These are phyloP conservation scores for Talaromyces wortmannii DNA, from an alignment of 495 filamentous ascomycete species.

Conservation along the genomic window DNA sequence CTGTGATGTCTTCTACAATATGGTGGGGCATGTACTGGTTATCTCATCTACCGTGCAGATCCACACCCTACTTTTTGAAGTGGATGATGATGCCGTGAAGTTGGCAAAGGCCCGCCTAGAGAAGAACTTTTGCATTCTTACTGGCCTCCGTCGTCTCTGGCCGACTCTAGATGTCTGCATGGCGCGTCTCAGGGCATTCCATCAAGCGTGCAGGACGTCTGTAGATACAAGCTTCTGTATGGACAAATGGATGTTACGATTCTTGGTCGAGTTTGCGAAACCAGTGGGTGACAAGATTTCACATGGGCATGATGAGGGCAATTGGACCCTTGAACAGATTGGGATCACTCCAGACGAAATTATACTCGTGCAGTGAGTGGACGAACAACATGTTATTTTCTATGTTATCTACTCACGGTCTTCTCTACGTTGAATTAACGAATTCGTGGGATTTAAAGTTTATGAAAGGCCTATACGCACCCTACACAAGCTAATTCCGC, in stretches of 20 bases:
- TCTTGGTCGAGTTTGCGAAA: constrained; percentile 22
- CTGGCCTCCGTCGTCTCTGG: constrained; percentile 23
- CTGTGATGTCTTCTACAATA: constrained; percentile 29
- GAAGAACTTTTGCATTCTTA: constrained; percentile 32
- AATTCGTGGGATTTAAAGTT: no score
- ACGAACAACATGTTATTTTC: no score
- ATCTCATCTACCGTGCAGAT: constrained; percentile 36
- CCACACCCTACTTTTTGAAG: constrained; percentile 22
- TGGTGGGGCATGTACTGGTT: constrained; percentile 35
- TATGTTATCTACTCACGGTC: no score
- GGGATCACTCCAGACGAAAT: not conserved
- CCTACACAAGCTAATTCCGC: no score
- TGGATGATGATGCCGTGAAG: constrained; percentile 12
- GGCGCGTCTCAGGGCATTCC: constrained; percentile 25
- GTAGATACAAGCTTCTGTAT: constrained; percentile 23
- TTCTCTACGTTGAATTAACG: no score
- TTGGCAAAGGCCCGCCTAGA: constrained; percentile 21
- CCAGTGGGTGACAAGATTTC: no score
- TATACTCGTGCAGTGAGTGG: no score
- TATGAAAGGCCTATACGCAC: no score
- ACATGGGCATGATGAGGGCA: not conserved
- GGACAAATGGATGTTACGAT: constrained; percentile 36
- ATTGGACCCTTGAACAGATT: not conserved
- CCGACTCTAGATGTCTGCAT: constrained; percentile 26
- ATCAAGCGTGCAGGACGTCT: constrained; percentile 23